Conservation (phyloP, 148 eudicot genomes). For the Suaeda aralocaspica region DNA sequence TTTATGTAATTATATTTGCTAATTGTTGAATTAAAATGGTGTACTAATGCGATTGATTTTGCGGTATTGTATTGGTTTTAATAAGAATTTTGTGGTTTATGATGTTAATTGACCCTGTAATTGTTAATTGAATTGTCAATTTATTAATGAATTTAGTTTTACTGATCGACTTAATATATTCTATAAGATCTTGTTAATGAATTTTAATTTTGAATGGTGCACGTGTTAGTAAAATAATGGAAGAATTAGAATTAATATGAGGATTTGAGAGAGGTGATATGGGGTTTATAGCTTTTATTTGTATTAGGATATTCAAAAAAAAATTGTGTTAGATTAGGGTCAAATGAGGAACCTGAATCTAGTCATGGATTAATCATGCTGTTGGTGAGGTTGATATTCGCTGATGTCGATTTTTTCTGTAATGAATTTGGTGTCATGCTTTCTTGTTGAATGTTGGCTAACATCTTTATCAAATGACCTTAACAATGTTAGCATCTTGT, state of each 20-base stretch:
- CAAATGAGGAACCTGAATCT: neutral
- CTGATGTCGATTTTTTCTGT: neutral
- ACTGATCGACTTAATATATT: neutral
- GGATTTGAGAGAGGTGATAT: constrained; percentile 13
- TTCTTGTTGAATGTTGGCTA: neutral
- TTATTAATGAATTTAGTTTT: neutral
- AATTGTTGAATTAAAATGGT: neutral
- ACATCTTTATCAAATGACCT: neutral
- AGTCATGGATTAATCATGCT: constrained; percentile 2
- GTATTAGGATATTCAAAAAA: no score
- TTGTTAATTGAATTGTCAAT: neutral
- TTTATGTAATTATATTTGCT: neutral
- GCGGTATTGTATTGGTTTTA: neutral
- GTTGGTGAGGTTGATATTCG: neutral
- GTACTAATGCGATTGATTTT: neutral
- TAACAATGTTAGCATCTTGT: neutral
- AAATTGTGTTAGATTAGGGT: neutral
- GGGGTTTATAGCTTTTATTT: neutral
- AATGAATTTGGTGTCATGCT: neutral
- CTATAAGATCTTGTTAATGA: neutral
- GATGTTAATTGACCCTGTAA: constrained; percentile 4
- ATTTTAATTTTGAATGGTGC: neutral
- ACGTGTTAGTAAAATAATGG: constrained; percentile 1
- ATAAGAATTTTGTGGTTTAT: neutral
- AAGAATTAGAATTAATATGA: constrained; percentile 12